A percentile compares a stretch with the other conserved stretches of the same genome.
These are phyloP conservation scores for Penicillium steckii DNA, from an alignment of 495 filamentous ascomycete genomes.

Conservation along the genomic window DNA sequence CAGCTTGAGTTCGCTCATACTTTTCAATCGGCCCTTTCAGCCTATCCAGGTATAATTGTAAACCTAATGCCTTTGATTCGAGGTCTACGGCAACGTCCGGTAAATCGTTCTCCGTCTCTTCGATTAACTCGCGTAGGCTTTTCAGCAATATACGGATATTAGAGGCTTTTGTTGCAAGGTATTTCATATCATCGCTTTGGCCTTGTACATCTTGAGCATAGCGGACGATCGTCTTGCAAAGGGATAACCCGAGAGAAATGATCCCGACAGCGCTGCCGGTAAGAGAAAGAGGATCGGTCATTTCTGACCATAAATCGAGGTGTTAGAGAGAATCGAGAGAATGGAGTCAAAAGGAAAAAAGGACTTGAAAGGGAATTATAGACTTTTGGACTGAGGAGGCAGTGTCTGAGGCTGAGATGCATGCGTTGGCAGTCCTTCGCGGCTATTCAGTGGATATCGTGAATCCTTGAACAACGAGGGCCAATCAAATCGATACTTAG, in stretches of 20 bases:
- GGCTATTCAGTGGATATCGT: no score
- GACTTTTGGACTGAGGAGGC: not conserved
- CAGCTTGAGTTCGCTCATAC: not conserved
- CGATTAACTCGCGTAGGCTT: slow-evolving; percentile 2
- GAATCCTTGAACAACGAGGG: no score
- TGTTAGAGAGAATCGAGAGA: not conserved
- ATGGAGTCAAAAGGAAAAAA: not conserved
- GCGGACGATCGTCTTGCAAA: not conserved
- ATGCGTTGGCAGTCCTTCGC: not conserved
- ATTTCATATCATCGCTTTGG: slow-evolving; percentile 3
- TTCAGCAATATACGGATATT: not conserved
- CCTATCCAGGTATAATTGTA: slow-evolving; percentile 1
- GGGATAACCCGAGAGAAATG: slow-evolving; percentile 3
- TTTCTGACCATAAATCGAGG: not conserved
- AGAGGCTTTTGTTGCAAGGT: slow-evolving; percentile 3
- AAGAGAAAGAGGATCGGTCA: slow-evolving; percentile 6
- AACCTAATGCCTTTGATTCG: slow-evolving; percentile 2
- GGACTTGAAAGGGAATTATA: not conserved
- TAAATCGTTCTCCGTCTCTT: not conserved
- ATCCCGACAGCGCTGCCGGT: slow-evolving; percentile 5
- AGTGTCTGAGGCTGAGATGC: not conserved
- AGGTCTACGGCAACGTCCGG: slow-evolving; percentile 1
- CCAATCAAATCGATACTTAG: no score
- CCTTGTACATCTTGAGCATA: not conserved
- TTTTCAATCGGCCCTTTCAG: not conserved